Conservation (phyloP, 495 filamentous ascomycete genomes). For the Annulohypoxylon moriforme region DNA sequence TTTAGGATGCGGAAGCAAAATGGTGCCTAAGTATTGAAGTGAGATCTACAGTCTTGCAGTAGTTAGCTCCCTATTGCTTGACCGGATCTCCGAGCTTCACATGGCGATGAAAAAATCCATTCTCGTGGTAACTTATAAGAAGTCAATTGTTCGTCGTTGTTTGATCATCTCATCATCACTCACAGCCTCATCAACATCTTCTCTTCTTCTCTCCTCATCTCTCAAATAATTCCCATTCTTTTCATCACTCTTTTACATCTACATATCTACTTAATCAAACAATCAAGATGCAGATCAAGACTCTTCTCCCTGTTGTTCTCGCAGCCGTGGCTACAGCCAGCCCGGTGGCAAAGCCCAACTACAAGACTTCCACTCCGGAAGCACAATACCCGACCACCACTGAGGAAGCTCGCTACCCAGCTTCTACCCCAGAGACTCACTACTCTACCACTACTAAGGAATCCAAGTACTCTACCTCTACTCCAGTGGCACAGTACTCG, state of each 20-base stretch:
- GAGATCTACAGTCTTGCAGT: slow-evolving; percentile 32
- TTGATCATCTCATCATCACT: background rate
- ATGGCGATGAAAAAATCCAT: background rate
- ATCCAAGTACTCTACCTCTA: slow-evolving; percentile 5
- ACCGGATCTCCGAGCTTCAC: slow-evolving; percentile 14
- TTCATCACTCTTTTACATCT: background rate
- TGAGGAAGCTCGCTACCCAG: slow-evolving; percentile 14
- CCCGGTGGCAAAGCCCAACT: slow-evolving; percentile 39
- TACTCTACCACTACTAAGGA: slow-evolving; percentile 11
- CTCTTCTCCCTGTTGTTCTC: slow-evolving; percentile 36
- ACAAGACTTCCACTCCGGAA: slow-evolving; percentile 29
- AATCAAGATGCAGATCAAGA: slow-evolving; percentile 44
- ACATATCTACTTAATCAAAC: background rate
- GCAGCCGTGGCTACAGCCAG: slow-evolving; percentile 37
- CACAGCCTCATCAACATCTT: slow-evolving; percentile 6
- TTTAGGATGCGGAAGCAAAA: slow-evolving; percentile 20
- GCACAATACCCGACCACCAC: slow-evolving; percentile 24
- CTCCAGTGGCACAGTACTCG: slow-evolving; percentile 31
- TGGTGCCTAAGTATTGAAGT: slow-evolving; percentile 34
- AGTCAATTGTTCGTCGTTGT: background rate
- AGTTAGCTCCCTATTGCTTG: background rate
- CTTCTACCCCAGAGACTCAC: slow-evolving; percentile 9
- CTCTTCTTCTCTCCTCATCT: background rate
- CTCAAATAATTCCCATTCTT: slow-evolving; percentile 2
- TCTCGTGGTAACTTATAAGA: slow-evolving; percentile 27